A percentile compares a stretch with the other conserved stretches of the same genome.
These are phyloP conservation scores for Malus sylvestris DNA, from an alignment of 306 rosid genomes.

Conservation along the genomic window DNA sequence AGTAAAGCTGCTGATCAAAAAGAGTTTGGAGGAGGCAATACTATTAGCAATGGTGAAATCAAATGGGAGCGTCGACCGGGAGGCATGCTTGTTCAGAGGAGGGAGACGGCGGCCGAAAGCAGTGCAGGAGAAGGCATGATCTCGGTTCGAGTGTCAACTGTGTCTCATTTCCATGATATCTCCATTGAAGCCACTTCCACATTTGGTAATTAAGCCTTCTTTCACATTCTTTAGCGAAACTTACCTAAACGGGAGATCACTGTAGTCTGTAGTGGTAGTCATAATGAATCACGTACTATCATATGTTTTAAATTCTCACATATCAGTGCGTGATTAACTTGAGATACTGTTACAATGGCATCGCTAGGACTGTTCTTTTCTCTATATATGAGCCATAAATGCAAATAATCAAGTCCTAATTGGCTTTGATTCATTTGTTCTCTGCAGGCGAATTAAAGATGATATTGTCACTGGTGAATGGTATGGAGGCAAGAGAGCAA, in stretches of 20 bases:
- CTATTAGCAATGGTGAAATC: constrained; percentile 33
- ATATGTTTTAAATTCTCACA: no score
- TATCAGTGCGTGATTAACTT: no score
- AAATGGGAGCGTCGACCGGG: constrained; percentile 97
- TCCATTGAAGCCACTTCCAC: constrained; percentile 73
- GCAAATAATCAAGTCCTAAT: neutral
- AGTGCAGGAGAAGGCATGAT: constrained; percentile 46
- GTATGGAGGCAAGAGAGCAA: constrained; percentile 73
- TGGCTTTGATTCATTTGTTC: neutral
- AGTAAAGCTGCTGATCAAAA: constrained; percentile 7
- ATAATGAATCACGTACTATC: no score
- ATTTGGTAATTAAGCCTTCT: constrained; percentile 55
- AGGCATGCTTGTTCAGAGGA: constrained; percentile 94
- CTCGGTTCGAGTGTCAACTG: constrained; percentile 74
- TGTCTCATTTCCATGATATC: constrained; percentile 68
- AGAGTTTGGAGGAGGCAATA: constrained; percentile 3
- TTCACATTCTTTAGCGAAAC: neutral
- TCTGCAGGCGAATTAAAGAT: constrained; percentile 69
- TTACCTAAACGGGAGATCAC: no score
- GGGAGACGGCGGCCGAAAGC: constrained; percentile 36
- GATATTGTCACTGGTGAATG: constrained; percentile 60
- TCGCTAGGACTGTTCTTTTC: no score
- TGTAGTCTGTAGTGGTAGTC: no score
- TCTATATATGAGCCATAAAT: neutral
- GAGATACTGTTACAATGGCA: no score